Conservation (phyloP, 306 rosid species). For the Acacia acuminata region DNA sequence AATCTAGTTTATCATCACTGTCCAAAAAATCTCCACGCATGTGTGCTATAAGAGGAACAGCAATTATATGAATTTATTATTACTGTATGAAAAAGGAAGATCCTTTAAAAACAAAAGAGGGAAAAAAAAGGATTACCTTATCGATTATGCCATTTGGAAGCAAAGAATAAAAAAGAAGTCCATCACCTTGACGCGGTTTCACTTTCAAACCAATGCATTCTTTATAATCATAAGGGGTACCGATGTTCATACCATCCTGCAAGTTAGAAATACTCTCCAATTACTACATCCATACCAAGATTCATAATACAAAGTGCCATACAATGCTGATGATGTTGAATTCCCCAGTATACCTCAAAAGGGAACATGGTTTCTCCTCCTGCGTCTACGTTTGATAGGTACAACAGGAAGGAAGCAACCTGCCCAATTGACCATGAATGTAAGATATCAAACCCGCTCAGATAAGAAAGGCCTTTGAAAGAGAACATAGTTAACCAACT, state of each 20-base stretch:
- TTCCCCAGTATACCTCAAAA: slow-evolving; percentile 50
- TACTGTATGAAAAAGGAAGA: neutral
- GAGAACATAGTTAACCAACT: neutral
- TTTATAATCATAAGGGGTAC: slow-evolving; percentile 45
- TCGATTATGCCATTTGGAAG: slow-evolving; percentile 63
- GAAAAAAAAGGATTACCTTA: slow-evolving; percentile 36
- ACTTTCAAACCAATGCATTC: slow-evolving; percentile 67
- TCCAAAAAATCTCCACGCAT: neutral
- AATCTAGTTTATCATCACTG: neutral
- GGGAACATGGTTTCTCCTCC: slow-evolving; percentile 85
- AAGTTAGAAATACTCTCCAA: neutral
- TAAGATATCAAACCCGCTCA: neutral
- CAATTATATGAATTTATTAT: neutral
- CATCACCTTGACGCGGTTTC: slow-evolving; percentile 67
- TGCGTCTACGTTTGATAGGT: slow-evolving; percentile 60
- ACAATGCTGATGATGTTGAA: neutral
- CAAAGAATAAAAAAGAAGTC: slow-evolving; percentile 63
- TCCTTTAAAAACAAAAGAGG: neutral
- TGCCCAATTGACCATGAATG: slow-evolving; percentile 27
- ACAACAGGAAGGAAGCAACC: slow-evolving; percentile 72
- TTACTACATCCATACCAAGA: slow-evolving; percentile 13
- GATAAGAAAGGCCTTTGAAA: neutral
- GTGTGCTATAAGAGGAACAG: neutral
- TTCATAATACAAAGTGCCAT: neutral
- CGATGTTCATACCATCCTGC: slow-evolving; percentile 50